Evolutionary conservation across 2,329 filamentous ascomycete genomes (phyloP).

Genomic region (Phialocephala sp.): DNA sequence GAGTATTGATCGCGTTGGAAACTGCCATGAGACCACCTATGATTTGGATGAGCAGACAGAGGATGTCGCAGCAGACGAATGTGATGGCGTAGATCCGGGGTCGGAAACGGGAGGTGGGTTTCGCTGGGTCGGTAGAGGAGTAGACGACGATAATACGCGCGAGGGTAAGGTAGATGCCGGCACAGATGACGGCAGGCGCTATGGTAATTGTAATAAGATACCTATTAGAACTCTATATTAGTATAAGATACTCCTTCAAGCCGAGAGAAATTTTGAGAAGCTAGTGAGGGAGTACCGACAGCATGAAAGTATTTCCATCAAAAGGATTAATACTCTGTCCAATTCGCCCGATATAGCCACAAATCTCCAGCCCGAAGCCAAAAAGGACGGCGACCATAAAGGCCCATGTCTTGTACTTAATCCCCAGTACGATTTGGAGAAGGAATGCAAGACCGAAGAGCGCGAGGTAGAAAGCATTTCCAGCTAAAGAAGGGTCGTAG

Average conservation of each 20-base stretch:
- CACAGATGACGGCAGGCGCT: neutral
- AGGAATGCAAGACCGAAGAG: neutral
- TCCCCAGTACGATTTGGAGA: neutral
- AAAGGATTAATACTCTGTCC: neutral
- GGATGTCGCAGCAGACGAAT: slow-evolving; percentile 3
- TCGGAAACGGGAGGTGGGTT: neutral
- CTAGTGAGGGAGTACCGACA: neutral
- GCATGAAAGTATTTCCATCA: neutral
- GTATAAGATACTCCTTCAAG: no score
- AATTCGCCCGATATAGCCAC: neutral
- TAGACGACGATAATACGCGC: neutral
- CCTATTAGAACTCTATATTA: neutral
- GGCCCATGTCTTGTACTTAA: neutral
- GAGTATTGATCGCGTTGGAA: neutral
- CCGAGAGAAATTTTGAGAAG: neutral
- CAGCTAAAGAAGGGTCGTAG: no score
- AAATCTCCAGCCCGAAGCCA: neutral
- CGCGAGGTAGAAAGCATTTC: no score
- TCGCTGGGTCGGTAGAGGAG: neutral
- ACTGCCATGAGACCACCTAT: neutral
- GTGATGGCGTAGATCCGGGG: neutral
- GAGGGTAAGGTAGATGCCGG: neutral
- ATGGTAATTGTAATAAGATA: neutral
- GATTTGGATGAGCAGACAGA: neutral
- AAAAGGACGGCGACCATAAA: neutral